Base-by-base conservation (phyloP, 106 monocot genomes). In the Cymbidium sinense region DNA sequence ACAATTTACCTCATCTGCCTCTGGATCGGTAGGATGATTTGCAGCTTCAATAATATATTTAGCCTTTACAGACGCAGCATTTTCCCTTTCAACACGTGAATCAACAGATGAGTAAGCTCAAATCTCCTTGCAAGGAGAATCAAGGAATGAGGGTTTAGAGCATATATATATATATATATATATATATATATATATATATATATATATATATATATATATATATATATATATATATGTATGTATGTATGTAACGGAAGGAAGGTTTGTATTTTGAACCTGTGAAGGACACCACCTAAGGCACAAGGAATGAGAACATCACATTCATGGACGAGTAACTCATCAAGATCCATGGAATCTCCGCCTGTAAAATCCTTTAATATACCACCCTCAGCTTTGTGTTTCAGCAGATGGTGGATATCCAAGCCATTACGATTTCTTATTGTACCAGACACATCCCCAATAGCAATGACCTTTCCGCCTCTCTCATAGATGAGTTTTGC, bases 231-330 rank as follows among this genome's bases (percentile, higher is more conserved):
- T 34, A 65, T 30, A 36, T 41, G 47, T 47, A 35, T n/a, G 1
- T n/a, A n/a, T n/a, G n/a, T n/a, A n/a, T n/a, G n/a, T n/a, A n/a
- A n/a, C n/a, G n/a, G n/a, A n/a, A n/a, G n/a, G n/a, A n/a, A n/a
- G n/a, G n/a, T n/a, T n/a, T n/a, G n/a, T n/a, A n/a, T n/a, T n/a
- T n/a, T n/a, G 4, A 70, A 96, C 96, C 86, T 93, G 78, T 89
- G 77, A 6, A 96, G 82, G 41, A 96, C 96, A 67, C 96, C 93
- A 43, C 96, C 93, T 64, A 96, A 76, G 37, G 96, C 96, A 70
- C 89, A 89, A 29, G 96, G 93, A 75, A 96, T 70, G 35, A 96
- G 91, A 77, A 96, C 96, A 88, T 96, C 93, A 84, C 93, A 96
- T 71, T 87, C 86, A 50, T 89, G 91, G 64, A 88, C 75, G 31